Base-by-base conservation (phyloP, 202 grass and related monocot genomes). In the Schoenoplectus triqueter region DNA sequence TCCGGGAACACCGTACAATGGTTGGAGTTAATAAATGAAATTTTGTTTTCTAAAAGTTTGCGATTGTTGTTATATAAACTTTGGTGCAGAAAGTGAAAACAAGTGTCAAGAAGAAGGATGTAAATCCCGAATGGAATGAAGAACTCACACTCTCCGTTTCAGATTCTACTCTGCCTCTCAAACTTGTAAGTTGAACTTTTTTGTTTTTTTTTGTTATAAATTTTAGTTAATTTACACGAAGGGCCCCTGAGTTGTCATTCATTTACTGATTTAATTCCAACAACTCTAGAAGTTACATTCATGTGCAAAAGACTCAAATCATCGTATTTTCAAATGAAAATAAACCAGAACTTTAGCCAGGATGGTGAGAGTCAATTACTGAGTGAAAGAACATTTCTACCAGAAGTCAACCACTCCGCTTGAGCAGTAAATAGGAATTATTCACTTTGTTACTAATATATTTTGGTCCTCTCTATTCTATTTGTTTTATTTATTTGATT, bases 81-180 rank as follows among this genome's bases (percentile, higher is more conserved):
- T 50, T 78, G 63, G 2, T 57, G 77, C 75, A 97, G 94, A 97
- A 90, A 82, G 66, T 92, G 83, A 92, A 97, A 84, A 93, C 89
- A 63, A 88, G 86, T 82, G 91, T 97, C 22, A 90, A 90, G 86
- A 92, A 97, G 89, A 94, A 92, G 39, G 90, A 87, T 79, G 54
- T 79, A n/a, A 92, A 94, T 85, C 91, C 94, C 18, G 70, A 92
- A 44, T 97, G 91, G 89, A 92, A 94, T 84, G 94, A 97, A 85
- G 86, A 90, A 63, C 76, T 97, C 45, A 86, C 88, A 52, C 86
- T 97, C 6, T 82, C 89, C 3, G 78, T 97, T 45, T 87, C 89
- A 86, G 85, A 92, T 86, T 82, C 86, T 85, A 84, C 82, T n/a
- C 65, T 87, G 31, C 85, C 88, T 20, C 84, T 94, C 18, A 85